Percentiles rank a stretch among this genome's conserved stretches.
phyloP scores from a whole-genome alignment of 192 early-diverging fungal species.

The Backusella psychrophila region DNA sequence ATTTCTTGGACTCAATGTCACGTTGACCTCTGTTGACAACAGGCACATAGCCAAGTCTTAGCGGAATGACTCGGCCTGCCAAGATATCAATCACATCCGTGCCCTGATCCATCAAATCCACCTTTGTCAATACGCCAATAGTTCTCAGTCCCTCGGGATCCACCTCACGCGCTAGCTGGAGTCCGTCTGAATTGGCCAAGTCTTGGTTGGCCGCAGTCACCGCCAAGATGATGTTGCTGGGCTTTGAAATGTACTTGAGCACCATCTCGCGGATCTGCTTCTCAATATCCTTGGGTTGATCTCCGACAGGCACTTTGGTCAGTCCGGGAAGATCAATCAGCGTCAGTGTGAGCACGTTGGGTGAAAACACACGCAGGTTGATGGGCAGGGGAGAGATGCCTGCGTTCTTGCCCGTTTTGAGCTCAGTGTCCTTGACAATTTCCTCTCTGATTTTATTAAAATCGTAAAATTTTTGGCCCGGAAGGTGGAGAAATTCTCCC shows the following conservation, averaged over 20 bases:
- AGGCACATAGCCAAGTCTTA: constrained; percentile 96
- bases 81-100: constrained; percentile 99
- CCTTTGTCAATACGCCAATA: constrained; percentile 99
- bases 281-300: constrained; percentile 99
- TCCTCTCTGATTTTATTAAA: constrained; percentile 98
- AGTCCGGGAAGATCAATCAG: constrained; percentile 98
- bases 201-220: constrained; percentile 99
- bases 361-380: constrained; percentile 96
- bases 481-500: constrained; percentile 99
- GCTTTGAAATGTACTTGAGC: constrained; percentile 95
- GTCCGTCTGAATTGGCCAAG: constrained; percentile 99
- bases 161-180: constrained; percentile 97
- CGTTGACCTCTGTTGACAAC: constrained; percentile 99
- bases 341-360: constrained; percentile 98
- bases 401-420: constrained; percentile 77
- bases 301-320: constrained; percentile 98
- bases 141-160: constrained; percentile 98
- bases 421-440: constrained; percentile 90
- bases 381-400: constrained; percentile 97
- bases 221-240: constrained; percentile 96
- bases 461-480: constrained; percentile 93
- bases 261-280: constrained; percentile 99
- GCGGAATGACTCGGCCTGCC: constrained; percentile 94
- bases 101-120: constrained; percentile 99
- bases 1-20: constrained; percentile 94